phyloP scores from a whole-genome alignment of 176 grass and related monocot genomes.

The Canna indica region DNA sequence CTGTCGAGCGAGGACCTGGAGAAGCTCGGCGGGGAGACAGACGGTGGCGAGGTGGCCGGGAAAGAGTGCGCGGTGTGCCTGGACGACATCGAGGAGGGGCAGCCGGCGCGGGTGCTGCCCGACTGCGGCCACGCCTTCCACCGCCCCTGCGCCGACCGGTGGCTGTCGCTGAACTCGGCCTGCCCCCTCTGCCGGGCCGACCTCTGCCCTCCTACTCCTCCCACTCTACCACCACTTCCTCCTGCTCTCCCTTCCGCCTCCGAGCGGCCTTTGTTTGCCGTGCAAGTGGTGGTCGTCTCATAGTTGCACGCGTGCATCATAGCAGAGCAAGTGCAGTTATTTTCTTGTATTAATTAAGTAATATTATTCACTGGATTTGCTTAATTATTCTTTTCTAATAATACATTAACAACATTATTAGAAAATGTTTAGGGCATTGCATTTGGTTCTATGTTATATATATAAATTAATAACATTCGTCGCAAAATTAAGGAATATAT shows the following conservation, averaged over 20 bases:
- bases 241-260: neutral
- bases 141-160: neutral
- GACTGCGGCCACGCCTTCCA: conserved; percentile 11
- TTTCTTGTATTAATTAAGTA: too few relatives aligned
- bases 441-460: too few relatives aligned
- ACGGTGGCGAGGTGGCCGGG: neutral
- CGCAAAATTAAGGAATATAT: too few relatives aligned
- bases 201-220: neutral
- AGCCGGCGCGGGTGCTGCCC: neutral
- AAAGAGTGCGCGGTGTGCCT: conserved; percentile 8
- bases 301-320: too few relatives aligned
- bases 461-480: too few relatives aligned
- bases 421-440: too few relatives aligned
- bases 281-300: neutral
- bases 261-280: neutral
- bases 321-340: too few relatives aligned
- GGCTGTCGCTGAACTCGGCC: neutral
- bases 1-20: neutral
- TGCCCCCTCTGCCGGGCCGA: conserved; percentile 2
- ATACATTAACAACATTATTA: too few relatives aligned
- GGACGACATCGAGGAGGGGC: neutral
- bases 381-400: too few relatives aligned
- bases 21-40: neutral
- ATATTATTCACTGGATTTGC: too few relatives aligned
- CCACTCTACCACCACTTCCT: too few relatives aligned